Evolutionary conservation across 495 filamentous ascomycete species (phyloP), one percentile per base, ranked within the genome.

Genomic region (Chaetomidium leptoderma): DNA sequence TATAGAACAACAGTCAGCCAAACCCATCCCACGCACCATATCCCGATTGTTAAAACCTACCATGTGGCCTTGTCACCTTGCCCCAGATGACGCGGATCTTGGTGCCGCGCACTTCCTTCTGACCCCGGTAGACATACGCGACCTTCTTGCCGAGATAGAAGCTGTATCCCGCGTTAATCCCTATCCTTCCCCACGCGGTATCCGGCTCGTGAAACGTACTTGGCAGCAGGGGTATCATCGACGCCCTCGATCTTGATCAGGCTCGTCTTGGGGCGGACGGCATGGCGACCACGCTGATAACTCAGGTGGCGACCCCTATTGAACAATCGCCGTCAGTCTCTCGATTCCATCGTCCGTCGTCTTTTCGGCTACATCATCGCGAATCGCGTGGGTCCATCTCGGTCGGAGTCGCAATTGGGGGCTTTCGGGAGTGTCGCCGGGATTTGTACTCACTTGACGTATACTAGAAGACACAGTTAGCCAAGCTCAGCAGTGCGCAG

Each of bases 61-160:
- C 93, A 77, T 97, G 92, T 72, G 90, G 85, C 69, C 90, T 83
- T 69, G 91, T 96, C 70, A 97, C 84, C 83, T 96, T 97, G 77
- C 95, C 95, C 93, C 95, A 98, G 79, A 97, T 97, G 61, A 97
- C 92, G 71, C 92, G 81, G 76, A 97, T 91, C 84, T 97, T 96
- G 73, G 91, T 90, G 72, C 93, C 93, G 67, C 90, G 89, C 66
- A 92, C 80, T 81, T 95, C 91, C 77, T 83, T 87, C 79, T 88
- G 85, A 59, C 86, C 93, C 64, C 91, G 88, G 82, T 97, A 97
- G 75, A 98, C 91, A 75, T 90, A 97, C 67, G 92, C 92, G 72
- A 96, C 83, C 78, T 88, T 90, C 85, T 98, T 97, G 81, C 93
- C 92, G 52, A 89, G 79, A 79, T 91, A 92, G 83, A 92, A 92